Evolutionary conservation across 306 rosid genomes (phyloP), one percentile per base, ranked within the genome.

Genomic region (Pterocarpus santalinus): DNA sequence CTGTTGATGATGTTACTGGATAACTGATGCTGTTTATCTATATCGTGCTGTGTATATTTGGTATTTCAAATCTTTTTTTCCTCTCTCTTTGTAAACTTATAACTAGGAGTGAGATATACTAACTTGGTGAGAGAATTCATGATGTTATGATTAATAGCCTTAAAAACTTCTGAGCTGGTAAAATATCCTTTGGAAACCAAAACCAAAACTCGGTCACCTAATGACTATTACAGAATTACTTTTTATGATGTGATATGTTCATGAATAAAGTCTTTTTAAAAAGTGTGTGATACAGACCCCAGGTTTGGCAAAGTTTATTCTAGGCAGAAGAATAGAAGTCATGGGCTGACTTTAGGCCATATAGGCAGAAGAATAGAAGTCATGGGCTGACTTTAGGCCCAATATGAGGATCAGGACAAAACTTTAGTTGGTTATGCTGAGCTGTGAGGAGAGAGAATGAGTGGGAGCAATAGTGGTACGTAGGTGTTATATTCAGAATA

Each of bases 81-180:
- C 17, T 11, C 4, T 5, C 28, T 22, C 28, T 22, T 22, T 10
- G 55, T 1, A 55, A 73, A 56, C 35, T 28, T 11, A 8, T 17
- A 72, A 72, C 22, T 51, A 16, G 36, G 52, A 30, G n/a, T 38
- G 78, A 73, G 43, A 73, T 17, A 56, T 38, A 71, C 10, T 71
- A 71, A 47, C 33, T 69, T 47, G 44, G 33, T 33, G 49, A 71
- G 64, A 53, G 61, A 57, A 38, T 17, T 34, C 16, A 55, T 35
- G 36, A 16, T 73, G 32, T 73, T 56, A 38, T 28, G 58, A 74
- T 73, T 57, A 38, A 17, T 57, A 46, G 56, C 41, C 0, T 5
- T 60, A 16, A 28, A 57, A 38, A 57, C 68, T 73, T 7, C 33
- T 14, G 2, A 46, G 33, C 16, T 77, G 34, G 58, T 35, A 76